Evolutionary conservation across 1,284 basidiomycete genomes (phyloP).

Genomic region (Xerocomus nothofagi): DNA sequence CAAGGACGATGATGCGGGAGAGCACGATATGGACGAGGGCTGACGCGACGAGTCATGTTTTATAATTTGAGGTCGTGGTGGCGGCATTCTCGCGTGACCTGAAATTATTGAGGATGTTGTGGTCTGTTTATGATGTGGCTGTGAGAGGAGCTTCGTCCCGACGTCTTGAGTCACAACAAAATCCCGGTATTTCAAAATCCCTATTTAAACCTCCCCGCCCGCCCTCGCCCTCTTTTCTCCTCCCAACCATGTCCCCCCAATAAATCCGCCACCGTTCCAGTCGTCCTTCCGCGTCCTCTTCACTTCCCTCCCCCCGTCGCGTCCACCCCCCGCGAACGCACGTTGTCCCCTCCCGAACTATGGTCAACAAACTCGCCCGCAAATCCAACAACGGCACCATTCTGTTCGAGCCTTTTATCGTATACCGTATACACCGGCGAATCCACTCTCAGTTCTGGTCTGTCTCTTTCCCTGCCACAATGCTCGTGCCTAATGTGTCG

Average conservation of each 20-base stretch:
- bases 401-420: conserved; percentile 80
- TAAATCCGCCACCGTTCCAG: conserved; percentile 23
- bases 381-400: conserved; percentile 80
- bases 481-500: conserved; percentile 3
- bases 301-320: conserved; percentile 18
- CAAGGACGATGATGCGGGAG: conserved; percentile 58
- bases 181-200: conserved; percentile 34
- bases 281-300: conserved; percentile 24
- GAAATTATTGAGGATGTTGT: conserved; percentile 22
- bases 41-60: conserved; percentile 25
- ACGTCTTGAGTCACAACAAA: conserved; percentile 34
- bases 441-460: conserved; percentile 22
- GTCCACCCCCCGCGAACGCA: conserved; percentile 35
- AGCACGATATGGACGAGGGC: conserved; percentile 76
- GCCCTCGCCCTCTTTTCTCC: conserved; percentile 20
- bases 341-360: conserved; percentile 53
- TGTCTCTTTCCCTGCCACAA: conserved; percentile 14
- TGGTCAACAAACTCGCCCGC: conserved; percentile 78
- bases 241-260: conserved; percentile 45
- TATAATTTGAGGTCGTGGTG: conserved; percentile 11
- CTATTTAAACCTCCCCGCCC: conserved; percentile 32
- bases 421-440: conserved; percentile 77
- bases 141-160: conserved; percentile 32
- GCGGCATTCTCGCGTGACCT: conserved; percentile 28
- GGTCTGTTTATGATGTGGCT: conserved; percentile 32